Evolutionary conservation across 2,329 filamentous ascomycete species (phyloP).

Genomic region (Ophiostoma ips): DNA sequence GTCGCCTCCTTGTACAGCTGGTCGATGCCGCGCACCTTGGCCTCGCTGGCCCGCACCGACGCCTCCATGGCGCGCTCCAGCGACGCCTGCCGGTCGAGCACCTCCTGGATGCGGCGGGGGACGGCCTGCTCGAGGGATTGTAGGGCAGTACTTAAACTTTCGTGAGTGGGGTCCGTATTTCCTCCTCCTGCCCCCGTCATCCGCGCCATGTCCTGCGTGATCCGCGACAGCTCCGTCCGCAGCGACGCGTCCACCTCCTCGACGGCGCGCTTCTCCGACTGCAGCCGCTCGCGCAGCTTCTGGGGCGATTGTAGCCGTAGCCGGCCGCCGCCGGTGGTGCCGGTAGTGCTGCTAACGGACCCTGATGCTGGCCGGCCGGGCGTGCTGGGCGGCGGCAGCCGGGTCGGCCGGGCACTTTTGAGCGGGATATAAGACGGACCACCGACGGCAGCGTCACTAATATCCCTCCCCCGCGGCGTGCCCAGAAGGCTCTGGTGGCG

Average conservation of each 20-base stretch:
- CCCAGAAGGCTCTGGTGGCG: conserved; percentile 16
- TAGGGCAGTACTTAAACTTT: conserved; percentile 38
- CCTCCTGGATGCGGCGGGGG: conserved; percentile 41
- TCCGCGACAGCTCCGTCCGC: conserved; percentile 62
- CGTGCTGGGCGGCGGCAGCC: conserved; percentile 22
- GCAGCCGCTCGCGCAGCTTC: conserved; percentile 71
- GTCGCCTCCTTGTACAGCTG: conserved; percentile 78
- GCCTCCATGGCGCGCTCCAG: conserved; percentile 60
- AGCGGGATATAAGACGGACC: too few relatives aligned
- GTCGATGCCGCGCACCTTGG: conserved; percentile 68
- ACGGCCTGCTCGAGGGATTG: conserved; percentile 54
- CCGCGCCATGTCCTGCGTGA: conserved; percentile 64
- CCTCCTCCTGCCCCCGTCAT: too few relatives aligned
- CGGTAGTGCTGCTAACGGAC: too few relatives aligned
- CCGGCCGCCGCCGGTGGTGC: conserved; percentile 25
- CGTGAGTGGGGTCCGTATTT: neutral
- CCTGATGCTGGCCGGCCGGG: too few relatives aligned
- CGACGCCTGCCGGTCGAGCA: conserved; percentile 45
- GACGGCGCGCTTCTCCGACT: conserved; percentile 64
- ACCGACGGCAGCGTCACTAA: conserved; percentile 9
- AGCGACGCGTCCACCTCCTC: conserved; percentile 55
- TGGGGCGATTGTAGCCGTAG: conserved; percentile 57
- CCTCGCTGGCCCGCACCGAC: conserved; percentile 59
- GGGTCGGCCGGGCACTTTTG: too few relatives aligned
- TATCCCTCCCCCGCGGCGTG: conserved; percentile 35